These are phyloP conservation scores for Glutinoglossum americanum DNA, from an alignment of 495 filamentous ascomycete genomes.

Conservation along the genomic window DNA sequence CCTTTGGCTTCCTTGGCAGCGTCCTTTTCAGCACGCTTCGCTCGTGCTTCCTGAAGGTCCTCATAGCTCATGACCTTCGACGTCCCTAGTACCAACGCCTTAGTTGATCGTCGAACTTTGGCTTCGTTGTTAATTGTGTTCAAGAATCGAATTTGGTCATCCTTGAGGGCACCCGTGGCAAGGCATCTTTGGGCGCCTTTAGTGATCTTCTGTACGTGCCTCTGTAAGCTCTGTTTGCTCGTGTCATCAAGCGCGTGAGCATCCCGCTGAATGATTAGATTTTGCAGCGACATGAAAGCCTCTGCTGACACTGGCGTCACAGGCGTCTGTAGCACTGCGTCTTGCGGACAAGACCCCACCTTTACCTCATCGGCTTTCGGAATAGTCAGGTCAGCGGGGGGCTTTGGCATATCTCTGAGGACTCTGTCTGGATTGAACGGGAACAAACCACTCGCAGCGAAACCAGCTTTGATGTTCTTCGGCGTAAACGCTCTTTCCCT, in stretches of 20 bases:
- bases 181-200: slow-evolving; percentile 15
- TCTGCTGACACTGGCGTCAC: slow-evolving; percentile 12
- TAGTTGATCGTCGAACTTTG: slow-evolving; percentile 14
- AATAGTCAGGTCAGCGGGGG: slow-evolving; percentile 10
- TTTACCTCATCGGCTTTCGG: slow-evolving; percentile 9
- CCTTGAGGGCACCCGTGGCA: slow-evolving; percentile 14
- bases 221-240: slow-evolving; percentile 11
- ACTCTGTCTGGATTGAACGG: slow-evolving; percentile 18
- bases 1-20: too few relatives aligned
- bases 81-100: slow-evolving; percentile 13
- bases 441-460: slow-evolving; percentile 14
- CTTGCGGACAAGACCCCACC: slow-evolving; percentile 11
- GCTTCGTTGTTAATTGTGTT: slow-evolving; percentile 16
- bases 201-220: slow-evolving; percentile 10
- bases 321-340: slow-evolving; percentile 11
- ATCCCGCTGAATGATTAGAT: slow-evolving; percentile 14
- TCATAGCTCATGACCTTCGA: slow-evolving; percentile 20
- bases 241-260: slow-evolving; percentile 11
- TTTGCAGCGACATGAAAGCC: slow-evolving; percentile 12
- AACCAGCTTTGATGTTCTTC: slow-evolving; percentile 18
- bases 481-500: slow-evolving; percentile 14
- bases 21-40: slow-evolving; percentile 12
- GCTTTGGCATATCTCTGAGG: slow-evolving; percentile 13
- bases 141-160: slow-evolving; percentile 13
- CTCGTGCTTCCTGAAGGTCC: slow-evolving; percentile 18